Conservation (phyloP, 2,329 filamentous ascomycete genomes). For the Diplodia seriata region DNA sequence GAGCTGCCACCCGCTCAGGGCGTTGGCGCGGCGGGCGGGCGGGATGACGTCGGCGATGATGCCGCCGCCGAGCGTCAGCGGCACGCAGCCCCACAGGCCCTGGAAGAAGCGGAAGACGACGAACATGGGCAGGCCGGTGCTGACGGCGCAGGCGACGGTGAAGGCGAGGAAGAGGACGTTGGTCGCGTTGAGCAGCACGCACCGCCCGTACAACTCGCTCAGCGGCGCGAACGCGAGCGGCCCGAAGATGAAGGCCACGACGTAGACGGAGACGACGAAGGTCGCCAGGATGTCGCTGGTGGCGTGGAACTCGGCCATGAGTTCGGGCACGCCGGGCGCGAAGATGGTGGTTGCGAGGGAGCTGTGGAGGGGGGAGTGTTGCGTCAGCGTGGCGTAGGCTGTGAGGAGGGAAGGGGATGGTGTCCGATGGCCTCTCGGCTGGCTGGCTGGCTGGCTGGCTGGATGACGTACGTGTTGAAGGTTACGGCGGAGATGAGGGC, state of each 20-base stretch:
- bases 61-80: constrained; percentile 46
- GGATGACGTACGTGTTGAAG: constrained; percentile 41
- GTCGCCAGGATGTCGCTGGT: constrained; percentile 42
- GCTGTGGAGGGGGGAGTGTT: no score
- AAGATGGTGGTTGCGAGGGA: constrained; percentile 50
- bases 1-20: constrained; percentile 48
- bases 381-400: no score
- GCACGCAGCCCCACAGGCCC: constrained; percentile 44
- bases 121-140: constrained; percentile 46
- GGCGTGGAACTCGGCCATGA: constrained; percentile 44
- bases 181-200: constrained; percentile 43
- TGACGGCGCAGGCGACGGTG: constrained; percentile 53
- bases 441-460: no score
- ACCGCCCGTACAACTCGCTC: constrained; percentile 47
- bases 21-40: constrained; percentile 43
- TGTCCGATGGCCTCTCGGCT: no score
- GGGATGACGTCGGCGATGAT: constrained; percentile 48
- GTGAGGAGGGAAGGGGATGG: no score
- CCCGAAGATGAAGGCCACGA: constrained; percentile 49
- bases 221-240: constrained; percentile 49
- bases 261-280: constrained; percentile 50
- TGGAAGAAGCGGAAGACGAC: constrained; percentile 47
- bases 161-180: constrained; percentile 60
- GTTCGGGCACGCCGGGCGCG: constrained; percentile 37
- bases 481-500: constrained; percentile 45